A percentile compares a stretch with the other conserved stretches of the same genome.
Evolutionary conservation across 352 stramenopile genomes (phyloP).

Genomic region (Pythium vanterpoolii): DNA sequence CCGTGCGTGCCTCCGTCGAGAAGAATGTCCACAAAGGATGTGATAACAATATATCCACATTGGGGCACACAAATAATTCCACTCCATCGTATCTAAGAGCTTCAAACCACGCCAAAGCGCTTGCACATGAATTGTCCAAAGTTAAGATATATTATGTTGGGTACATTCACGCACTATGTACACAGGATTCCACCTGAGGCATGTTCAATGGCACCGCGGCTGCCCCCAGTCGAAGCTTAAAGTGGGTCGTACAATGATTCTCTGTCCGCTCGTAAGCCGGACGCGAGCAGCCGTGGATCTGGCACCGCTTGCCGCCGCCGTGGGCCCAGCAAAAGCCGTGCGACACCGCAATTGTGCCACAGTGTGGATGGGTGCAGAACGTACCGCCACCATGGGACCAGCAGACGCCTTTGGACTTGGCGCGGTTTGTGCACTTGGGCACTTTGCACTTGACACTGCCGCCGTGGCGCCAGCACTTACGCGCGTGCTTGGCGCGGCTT

Average conservation of each 20-base stretch:
- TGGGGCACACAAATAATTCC: too few species aligned
- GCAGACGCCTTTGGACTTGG: slow-evolving; percentile 64
- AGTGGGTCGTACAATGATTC: slow-evolving; percentile 56
- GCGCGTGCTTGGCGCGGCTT: slow-evolving; percentile 54
- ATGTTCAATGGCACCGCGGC: too few species aligned
- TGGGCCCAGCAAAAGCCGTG: slow-evolving; percentile 38
- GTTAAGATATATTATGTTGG: too few species aligned
- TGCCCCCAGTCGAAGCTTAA: too few species aligned
- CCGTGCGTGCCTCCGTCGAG: too few species aligned
- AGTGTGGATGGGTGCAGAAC: slow-evolving; percentile 40
- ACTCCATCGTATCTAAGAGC: too few species aligned
- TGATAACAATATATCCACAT: too few species aligned
- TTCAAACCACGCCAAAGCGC: too few species aligned
- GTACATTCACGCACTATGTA: neutral
- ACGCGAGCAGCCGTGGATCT: slow-evolving; percentile 36
- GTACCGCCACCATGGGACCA: slow-evolving; percentile 54
- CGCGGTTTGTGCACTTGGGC: slow-evolving; percentile 56
- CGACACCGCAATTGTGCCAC: slow-evolving; percentile 56
- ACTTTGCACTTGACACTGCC: slow-evolving; percentile 58
- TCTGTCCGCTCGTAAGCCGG: slow-evolving; percentile 60
- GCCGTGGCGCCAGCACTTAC: slow-evolving; percentile 62
- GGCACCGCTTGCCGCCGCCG: slow-evolving; percentile 39
- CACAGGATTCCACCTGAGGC: too few species aligned
- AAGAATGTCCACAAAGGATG: too few species aligned
- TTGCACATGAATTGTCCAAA: too few species aligned